Evolutionary conservation across 2,329 filamentous ascomycete genomes (phyloP).

Genomic region (Talaromyces marneffei): DNA sequence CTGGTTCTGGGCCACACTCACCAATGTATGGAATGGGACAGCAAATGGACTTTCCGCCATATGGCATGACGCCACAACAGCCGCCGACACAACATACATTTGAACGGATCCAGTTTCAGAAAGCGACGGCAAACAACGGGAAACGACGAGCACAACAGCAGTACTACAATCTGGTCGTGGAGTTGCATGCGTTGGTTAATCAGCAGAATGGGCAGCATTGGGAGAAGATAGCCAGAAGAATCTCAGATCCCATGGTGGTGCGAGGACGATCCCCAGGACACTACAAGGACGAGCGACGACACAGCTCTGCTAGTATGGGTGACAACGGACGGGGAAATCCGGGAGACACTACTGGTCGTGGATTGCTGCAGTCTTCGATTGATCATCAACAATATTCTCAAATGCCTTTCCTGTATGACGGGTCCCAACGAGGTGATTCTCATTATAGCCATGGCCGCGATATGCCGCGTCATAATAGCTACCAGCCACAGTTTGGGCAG

Average conservation of each 20-base stretch:
- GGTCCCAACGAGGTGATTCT: constrained; percentile 26
- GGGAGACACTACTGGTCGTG: constrained; percentile 28
- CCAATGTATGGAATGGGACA: constrained; percentile 1
- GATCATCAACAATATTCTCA: constrained; percentile 23
- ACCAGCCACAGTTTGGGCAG: constrained; percentile 31
- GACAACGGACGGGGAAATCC: constrained; percentile 51
- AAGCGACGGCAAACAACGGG: constrained; percentile 88
- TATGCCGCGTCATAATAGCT: not conserved
- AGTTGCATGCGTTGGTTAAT: constrained; percentile 62
- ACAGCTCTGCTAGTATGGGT: constrained; percentile 65
- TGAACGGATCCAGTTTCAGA: constrained; percentile 91
- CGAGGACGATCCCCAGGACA: constrained; percentile 76
- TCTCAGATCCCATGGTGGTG: constrained; percentile 80
- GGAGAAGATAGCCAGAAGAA: constrained; percentile 64
- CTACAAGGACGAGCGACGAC: constrained; percentile 65
- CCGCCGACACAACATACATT: constrained; percentile 56
- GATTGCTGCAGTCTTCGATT: constrained; percentile 26
- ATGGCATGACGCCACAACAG: constrained; percentile 30
- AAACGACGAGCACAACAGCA: constrained; percentile 86
- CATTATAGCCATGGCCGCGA: constrained; percentile 29
- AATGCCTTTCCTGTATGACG: constrained; percentile 31
- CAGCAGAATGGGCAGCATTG: constrained; percentile 49
- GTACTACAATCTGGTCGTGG: constrained; percentile 85
- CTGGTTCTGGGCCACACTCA: not conserved
- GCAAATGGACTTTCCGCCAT: constrained; percentile 30